Base-by-base conservation (phyloP, 768 basidiomycete genomes). In the Kwoniella newhampshirensis region DNA sequence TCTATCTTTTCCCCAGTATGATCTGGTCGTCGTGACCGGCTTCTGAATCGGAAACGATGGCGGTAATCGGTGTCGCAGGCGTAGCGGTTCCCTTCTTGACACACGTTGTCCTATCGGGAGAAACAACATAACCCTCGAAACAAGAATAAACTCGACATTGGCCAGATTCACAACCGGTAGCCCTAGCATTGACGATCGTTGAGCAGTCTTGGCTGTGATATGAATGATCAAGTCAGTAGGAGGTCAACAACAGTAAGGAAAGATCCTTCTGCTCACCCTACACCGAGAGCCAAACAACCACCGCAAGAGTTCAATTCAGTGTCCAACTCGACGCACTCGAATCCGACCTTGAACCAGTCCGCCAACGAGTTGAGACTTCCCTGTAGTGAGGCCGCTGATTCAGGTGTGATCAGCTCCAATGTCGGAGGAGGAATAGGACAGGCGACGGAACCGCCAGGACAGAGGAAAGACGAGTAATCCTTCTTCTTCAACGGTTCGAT, bases 331-430 rank as follows among this genome's bases (percentile, higher is more conserved):
- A 76, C 55, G 50, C 77, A 78, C 54, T 78, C 77, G 58, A 78
- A 78, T 12, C 75, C 77, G 23, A 73, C 57, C 44, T 63, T 74
- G 67, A 78, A 76, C 75, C 77, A 78, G 53, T 75, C 72, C 30
- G 71, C 70, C 35, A 78, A 42, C 11, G 56, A 64, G 27, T 68
- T 64, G 42, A 78, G 54, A 35, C 62, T 54, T 15, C 17, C 42
- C 17, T 68, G 64, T 27, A 74, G 55, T 35, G 57, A 62, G 8
- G 54, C 58, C 11, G 62, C 57, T 0, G 61, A 54, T 32, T 62
- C 66, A 2, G 59, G 54, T 20, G 69, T 60, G 20, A 68, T 53
- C 3, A 66, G 41, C n/a, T 55, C 63, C 39, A 62, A 20, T 21
- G 46, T 48, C 25, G 59, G 36, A n/a, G 61, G 39, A 12, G 61